phyloP scores from a whole-genome alignment of 176 grass and related monocot genomes.

The Carex kokanica region DNA sequence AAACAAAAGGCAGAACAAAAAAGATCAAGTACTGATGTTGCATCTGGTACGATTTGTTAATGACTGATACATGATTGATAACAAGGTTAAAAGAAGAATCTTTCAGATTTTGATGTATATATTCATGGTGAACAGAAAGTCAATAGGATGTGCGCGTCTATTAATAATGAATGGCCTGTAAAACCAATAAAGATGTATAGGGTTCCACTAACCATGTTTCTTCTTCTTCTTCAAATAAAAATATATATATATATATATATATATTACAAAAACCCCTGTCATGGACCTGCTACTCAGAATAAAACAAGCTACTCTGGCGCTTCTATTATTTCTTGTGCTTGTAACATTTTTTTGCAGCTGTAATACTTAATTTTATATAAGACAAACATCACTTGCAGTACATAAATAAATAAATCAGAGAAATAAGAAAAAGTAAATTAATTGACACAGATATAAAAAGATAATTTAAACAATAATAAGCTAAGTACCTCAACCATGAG shows the following conservation, averaged over 20 bases:
- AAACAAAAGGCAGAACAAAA: background rate
- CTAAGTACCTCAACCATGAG: constrained; percentile 43
- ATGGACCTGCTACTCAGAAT: background rate
- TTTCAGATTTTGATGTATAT: background rate
- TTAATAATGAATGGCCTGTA: background rate
- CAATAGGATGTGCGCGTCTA: background rate
- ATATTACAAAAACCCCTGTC: background rate
- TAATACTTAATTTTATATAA: background rate
- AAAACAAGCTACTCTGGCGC: background rate
- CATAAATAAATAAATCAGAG: background rate
- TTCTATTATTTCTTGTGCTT: background rate
- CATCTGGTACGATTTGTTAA: background rate
- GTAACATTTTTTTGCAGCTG: background rate
- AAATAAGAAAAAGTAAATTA: background rate
- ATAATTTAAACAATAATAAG: background rate
- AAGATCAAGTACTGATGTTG: background rate
- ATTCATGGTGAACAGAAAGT: background rate
- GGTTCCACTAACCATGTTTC: background rate
- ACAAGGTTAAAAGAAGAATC: background rate
- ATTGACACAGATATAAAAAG: background rate
- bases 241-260: too few relatives aligned
- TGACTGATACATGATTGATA: background rate
- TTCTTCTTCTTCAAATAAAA: background rate
- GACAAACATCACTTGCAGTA: background rate
- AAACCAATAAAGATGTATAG: background rate